These are phyloP conservation scores for Elaeis oleifera DNA, from an alignment of 202 grass and related monocot genomes.

Conservation along the genomic window DNA sequence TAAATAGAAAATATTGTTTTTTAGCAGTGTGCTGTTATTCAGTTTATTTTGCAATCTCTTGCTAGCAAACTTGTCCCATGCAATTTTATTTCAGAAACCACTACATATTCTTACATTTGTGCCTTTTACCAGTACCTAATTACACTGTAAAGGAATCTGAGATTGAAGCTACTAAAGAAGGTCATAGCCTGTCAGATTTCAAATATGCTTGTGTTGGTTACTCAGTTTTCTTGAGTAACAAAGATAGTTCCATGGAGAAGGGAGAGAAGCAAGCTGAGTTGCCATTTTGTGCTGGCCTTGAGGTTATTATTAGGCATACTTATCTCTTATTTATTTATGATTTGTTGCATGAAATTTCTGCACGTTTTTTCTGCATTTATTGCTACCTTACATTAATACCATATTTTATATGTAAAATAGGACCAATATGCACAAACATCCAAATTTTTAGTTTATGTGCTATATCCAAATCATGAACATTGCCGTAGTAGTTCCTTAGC, in stretches of 20 bases:
- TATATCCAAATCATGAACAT: too few relatives aligned
- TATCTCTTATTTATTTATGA: not conserved
- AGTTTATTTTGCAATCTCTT: not conserved
- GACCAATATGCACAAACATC: too few relatives aligned
- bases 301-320: conserved; percentile 36
- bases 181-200: conserved; percentile 57
- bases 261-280: conserved; percentile 46
- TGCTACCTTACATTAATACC: too few relatives aligned
- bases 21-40: too few relatives aligned
- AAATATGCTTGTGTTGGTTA: conserved; percentile 84
- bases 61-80: not conserved
- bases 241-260: conserved; percentile 27
- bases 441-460: too few relatives aligned
- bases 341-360: too few relatives aligned
- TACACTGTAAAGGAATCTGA: conserved; percentile 55
- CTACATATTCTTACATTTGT: not conserved
- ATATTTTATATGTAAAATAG: too few relatives aligned
- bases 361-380: too few relatives aligned
- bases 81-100: not conserved
- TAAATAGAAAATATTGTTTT: too few relatives aligned
- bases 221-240: conserved; percentile 67
- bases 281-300: conserved; percentile 86
- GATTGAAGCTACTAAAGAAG: conserved; percentile 37
- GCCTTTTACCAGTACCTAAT: conserved; percentile 43
- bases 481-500: too few relatives aligned